These are phyloP conservation scores for Hortiboletus flavorubellus DNA, from an alignment of 768 basidiomycete species.

Conservation along the genomic window DNA sequence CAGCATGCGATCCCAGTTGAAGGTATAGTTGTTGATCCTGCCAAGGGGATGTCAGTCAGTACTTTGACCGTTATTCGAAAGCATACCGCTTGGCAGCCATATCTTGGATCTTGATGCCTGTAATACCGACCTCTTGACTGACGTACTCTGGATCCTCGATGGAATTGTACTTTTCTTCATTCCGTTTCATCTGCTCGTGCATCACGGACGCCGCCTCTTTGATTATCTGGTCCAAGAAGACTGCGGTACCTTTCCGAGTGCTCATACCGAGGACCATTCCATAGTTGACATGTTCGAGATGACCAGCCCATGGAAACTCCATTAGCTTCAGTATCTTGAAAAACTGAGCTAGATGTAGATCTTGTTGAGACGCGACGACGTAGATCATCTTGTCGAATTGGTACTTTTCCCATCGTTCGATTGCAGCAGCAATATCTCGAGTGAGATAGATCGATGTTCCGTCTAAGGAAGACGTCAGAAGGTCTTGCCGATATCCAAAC, in stretches of 20 bases:
- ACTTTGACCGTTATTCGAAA: background rate
- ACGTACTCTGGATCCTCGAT: slow-evolving; percentile 84
- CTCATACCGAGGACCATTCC: slow-evolving; percentile 95
- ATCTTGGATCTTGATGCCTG: slow-evolving; percentile 96
- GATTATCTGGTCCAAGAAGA: slow-evolving; percentile 92
- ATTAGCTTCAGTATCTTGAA: slow-evolving; percentile 92
- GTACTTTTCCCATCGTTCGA: slow-evolving; percentile 90
- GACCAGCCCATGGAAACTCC: slow-evolving; percentile 82
- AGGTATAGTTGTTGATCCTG: slow-evolving; percentile 94
- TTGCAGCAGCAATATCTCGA: slow-evolving; percentile 92
- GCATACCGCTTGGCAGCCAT: slow-evolving; percentile 89
- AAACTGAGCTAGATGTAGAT: slow-evolving; percentile 85
- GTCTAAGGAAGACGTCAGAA: slow-evolving; percentile 43
- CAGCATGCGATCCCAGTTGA: slow-evolving; percentile 91
- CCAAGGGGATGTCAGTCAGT: background rate
- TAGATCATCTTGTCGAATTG: slow-evolving; percentile 93
- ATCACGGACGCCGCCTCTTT: slow-evolving; percentile 84
- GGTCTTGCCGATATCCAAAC: too few species aligned
- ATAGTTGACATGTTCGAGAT: slow-evolving; percentile 85
- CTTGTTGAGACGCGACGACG: slow-evolving; percentile 84
- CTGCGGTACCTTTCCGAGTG: slow-evolving; percentile 88
- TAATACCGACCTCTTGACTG: slow-evolving; percentile 83
- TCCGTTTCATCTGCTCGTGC: slow-evolving; percentile 96
- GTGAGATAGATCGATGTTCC: slow-evolving; percentile 94
- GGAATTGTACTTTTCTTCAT: slow-evolving; percentile 86